phyloP scores from a whole-genome alignment of 176 grass and related monocot genomes.

The Triticum urartu region DNA sequence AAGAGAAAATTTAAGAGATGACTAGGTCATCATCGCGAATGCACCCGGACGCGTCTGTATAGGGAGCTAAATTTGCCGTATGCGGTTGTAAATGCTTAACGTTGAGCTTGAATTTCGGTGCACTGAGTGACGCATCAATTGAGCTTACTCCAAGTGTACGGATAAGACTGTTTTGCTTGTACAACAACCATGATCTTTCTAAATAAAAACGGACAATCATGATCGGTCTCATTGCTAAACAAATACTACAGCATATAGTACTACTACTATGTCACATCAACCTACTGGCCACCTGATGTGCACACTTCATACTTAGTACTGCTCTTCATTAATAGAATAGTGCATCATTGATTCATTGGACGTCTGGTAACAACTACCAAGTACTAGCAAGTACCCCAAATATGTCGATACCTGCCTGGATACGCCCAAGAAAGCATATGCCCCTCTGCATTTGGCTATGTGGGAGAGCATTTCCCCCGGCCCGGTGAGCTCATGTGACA shows the following conservation, averaged over 20 bases:
- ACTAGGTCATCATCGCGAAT: too few species aligned
- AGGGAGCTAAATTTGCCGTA: too few species aligned
- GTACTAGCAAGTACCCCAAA: background rate
- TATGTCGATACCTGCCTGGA: background rate
- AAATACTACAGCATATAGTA: background rate
- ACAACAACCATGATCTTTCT: background rate
- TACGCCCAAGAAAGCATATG: constrained; percentile 19
- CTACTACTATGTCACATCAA: background rate
- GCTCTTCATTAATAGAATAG: background rate
- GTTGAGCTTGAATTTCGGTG: background rate
- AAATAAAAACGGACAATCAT: background rate
- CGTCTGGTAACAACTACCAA: background rate
- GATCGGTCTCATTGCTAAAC: background rate
- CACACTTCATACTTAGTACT: background rate
- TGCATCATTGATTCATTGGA: background rate
- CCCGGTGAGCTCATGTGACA: constrained; percentile 2
- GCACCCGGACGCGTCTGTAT: too few species aligned
- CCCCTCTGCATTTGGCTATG: background rate
- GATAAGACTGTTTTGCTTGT: background rate
- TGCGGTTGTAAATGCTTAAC: too few species aligned
- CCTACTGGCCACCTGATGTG: background rate
- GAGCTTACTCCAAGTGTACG: background rate
- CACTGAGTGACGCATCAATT: background rate
- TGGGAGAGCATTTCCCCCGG: background rate
- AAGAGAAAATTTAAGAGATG: too few species aligned